These are phyloP conservation scores for Cordia subcordata DNA, from an alignment of 257 asterid species.

Conservation along the genomic window DNA sequence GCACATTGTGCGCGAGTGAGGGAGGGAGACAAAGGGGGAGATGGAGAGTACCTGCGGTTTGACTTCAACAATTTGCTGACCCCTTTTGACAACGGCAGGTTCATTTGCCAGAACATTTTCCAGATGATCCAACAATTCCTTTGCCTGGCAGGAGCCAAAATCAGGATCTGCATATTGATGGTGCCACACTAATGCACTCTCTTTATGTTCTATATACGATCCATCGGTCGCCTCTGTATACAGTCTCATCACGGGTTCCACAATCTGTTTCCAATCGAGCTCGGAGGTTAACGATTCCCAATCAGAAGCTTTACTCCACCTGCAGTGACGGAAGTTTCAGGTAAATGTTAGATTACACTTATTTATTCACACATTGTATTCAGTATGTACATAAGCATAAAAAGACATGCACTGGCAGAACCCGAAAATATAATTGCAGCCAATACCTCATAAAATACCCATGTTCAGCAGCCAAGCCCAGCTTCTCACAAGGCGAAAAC, in stretches of 20 bases:
- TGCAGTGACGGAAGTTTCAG: constrained; percentile 21
- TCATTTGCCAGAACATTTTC: constrained; percentile 85
- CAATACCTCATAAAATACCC: constrained; percentile 75
- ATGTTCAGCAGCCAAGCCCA: constrained; percentile 91
- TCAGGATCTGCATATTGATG: constrained; percentile 79
- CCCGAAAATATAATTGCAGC: not conserved
- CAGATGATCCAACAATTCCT: constrained; percentile 72
- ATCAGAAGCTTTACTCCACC: constrained; percentile 50
- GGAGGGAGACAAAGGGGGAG: constrained; percentile 1
- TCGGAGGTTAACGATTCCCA: constrained; percentile 72
- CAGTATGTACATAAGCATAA: not conserved
- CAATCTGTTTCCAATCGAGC: constrained; percentile 83
- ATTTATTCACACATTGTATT: too few relatives aligned
- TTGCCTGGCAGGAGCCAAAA: constrained; percentile 87
- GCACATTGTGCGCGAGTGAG: not conserved
- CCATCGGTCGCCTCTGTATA: constrained; percentile 93
- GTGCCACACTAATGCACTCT: constrained; percentile 94
- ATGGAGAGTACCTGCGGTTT: constrained; percentile 69
- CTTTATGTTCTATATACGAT: constrained; percentile 75
- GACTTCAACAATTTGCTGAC: constrained; percentile 90
- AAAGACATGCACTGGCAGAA: too few relatives aligned
- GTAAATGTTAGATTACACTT: not conserved
- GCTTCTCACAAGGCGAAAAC: constrained; percentile 70
- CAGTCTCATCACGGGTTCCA: constrained; percentile 72
- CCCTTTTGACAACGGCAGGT: constrained; percentile 88